Conservation (phyloP, 164 flowering plant species). For the Houttuynia cordata region DNA sequence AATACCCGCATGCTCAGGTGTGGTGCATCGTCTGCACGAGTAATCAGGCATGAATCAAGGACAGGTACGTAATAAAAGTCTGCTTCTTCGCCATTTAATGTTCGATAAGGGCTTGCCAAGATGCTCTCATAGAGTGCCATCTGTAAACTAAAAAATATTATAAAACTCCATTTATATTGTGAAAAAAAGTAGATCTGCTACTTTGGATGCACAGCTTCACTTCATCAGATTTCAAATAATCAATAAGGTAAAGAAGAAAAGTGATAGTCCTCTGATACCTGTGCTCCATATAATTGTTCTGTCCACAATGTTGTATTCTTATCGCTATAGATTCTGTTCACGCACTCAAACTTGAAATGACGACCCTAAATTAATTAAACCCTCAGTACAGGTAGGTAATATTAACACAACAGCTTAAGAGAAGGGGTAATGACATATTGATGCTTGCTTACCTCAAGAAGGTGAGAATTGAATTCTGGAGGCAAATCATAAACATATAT, state of each 20-base stretch:
- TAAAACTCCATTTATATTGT: no score
- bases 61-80: conserved; percentile 94
- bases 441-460: conserved; percentile 65
- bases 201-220: not conserved
- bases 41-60: conserved; percentile 90
- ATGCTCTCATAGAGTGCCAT: conserved; percentile 86
- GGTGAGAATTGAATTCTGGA: conserved; percentile 77
- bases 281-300: conserved; percentile 82
- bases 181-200: not conserved
- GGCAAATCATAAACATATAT: conserved; percentile 94
- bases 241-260: not conserved
- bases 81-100: conserved; percentile 89
- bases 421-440: not conserved
- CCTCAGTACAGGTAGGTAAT: not conserved
- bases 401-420: not conserved
- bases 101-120: conserved; percentile 72
- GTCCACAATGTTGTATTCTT: conserved; percentile 81
- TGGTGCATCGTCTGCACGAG: conserved; percentile 97
- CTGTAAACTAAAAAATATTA: conserved; percentile 25
- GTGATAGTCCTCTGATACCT: conserved; percentile 32
- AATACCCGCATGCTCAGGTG: conserved; percentile 70
- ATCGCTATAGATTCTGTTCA: conserved; percentile 69
- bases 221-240: not conserved
- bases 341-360: conserved; percentile 83
- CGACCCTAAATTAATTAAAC: conserved; percentile 53